These are phyloP conservation scores for Alternaria consortialis DNA, from an alignment of 2,329 filamentous ascomycete genomes.

Conservation along the genomic window DNA sequence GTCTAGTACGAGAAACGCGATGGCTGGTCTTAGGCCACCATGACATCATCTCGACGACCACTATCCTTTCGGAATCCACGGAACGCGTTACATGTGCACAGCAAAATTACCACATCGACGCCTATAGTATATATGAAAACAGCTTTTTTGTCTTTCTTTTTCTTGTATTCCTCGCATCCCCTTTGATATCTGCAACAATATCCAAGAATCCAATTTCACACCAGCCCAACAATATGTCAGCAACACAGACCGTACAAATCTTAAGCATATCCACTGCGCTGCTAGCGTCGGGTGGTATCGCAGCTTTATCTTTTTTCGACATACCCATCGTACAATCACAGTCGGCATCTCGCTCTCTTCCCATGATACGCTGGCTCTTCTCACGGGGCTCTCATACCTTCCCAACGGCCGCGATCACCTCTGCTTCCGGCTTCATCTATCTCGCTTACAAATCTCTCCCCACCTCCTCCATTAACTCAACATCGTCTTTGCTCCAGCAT, in stretches of 20 bases:
- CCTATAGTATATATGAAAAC: not conserved
- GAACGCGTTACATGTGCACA: conserved; percentile 4
- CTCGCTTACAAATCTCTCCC: conserved; percentile 33
- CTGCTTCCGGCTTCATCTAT: conserved; percentile 39
- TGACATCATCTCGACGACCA: conserved; percentile 18
- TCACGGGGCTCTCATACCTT: conserved; percentile 50
- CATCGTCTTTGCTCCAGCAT: conserved; percentile 1
- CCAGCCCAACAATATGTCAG: conserved; percentile 14
- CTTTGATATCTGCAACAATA: not conserved
- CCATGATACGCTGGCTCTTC: conserved; percentile 50
- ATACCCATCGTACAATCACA: conserved; percentile 44
- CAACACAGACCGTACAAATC: conserved; percentile 30
- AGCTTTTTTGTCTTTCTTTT: not conserved
- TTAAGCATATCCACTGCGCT: conserved; percentile 46
- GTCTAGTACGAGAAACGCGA: not conserved
- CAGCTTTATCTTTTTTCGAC: conserved; percentile 46
- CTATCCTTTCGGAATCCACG: conserved; percentile 1
- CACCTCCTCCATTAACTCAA: not conserved
- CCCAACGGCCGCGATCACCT: conserved; percentile 39
- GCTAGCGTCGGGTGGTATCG: conserved; percentile 47
- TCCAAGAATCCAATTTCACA: not conserved
- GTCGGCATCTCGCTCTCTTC: conserved; percentile 50
- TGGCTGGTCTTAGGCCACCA: not conserved
- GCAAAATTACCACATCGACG: not conserved
- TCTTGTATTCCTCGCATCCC: not conserved